Percentiles rank a stretch among this genome's conserved stretches.
phyloP scores from a whole-genome alignment of 2,329 filamentous ascomycete genomes.

The Ophiostoma perfectum region DNA sequence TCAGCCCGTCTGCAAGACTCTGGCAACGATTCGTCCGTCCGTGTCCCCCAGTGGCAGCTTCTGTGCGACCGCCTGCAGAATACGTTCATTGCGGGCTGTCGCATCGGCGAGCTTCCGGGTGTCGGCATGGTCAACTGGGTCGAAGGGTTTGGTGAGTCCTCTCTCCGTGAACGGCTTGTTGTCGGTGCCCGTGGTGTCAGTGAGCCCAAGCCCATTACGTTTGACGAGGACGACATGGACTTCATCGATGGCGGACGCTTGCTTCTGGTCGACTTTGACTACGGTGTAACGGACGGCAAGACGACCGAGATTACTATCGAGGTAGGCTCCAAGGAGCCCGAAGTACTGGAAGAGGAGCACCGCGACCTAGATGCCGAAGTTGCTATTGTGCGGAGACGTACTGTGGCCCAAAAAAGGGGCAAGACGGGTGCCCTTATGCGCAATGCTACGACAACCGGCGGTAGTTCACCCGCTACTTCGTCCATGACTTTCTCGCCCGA shows the following conservation, averaged over 20 bases:
- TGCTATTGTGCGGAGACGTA: conserved; percentile 69
- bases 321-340: conserved; percentile 64
- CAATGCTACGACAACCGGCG: conserved; percentile 42
- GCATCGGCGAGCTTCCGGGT: conserved; percentile 59
- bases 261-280: conserved; percentile 68
- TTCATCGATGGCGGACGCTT: conserved; percentile 75
- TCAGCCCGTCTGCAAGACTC: conserved; percentile 35
- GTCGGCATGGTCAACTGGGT: conserved; percentile 70
- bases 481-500: conserved; percentile 2
- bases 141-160: conserved; percentile 45
- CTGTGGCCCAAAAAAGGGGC: conserved; percentile 58
- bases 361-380: conserved; percentile 73
- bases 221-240: conserved; percentile 64
- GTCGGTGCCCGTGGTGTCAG: conserved; percentile 66
- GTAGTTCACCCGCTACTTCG: neutral
- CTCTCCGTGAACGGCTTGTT: conserved; percentile 55
- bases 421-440: conserved; percentile 45
- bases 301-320: conserved; percentile 62
- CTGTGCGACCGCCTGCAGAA: conserved; percentile 65
- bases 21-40: conserved; percentile 31
- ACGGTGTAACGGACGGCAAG: conserved; percentile 50
- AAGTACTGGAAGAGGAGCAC: conserved; percentile 65
- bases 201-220: conserved; percentile 48
- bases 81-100: conserved; percentile 62
- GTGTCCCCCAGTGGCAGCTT: conserved; percentile 62